These are phyloP conservation scores for Morella rubra DNA, from an alignment of 306 rosid genomes.

Conservation along the genomic window DNA sequence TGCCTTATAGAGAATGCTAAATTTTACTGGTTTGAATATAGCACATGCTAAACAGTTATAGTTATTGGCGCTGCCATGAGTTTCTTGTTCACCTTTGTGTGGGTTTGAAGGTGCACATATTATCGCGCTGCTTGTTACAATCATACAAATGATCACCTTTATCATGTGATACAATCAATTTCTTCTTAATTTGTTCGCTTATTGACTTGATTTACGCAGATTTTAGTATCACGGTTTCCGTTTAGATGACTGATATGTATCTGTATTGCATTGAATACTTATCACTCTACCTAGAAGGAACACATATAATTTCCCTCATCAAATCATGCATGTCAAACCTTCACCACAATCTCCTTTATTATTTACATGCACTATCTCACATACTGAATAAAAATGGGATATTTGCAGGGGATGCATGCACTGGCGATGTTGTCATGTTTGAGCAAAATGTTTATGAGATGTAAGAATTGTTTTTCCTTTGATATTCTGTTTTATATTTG, in stretches of 20 bases:
- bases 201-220: background rate
- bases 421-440: conserved; percentile 83
- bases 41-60: background rate
- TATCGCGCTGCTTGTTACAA: background rate
- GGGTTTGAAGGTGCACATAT: background rate
- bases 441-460: conserved; percentile 87
- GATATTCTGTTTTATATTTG: background rate
- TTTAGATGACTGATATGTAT: background rate
- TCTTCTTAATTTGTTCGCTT: background rate
- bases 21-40: background rate
- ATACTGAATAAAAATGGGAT: background rate
- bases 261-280: background rate
- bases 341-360: background rate
- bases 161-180: background rate
- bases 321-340: background rate
- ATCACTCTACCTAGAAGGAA: background rate
- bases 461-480: conserved; percentile 43
- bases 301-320: background rate
- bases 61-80: background rate
- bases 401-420: conserved; percentile 91
- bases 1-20: background rate
- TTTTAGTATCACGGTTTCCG: background rate
- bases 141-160: background rate
- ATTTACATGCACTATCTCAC: background rate
- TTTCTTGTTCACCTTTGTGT: background rate